Percentiles rank a stretch among this genome's conserved stretches.
These are phyloP conservation scores for Plantago ovata DNA, from an alignment of 257 asterid species.

Conservation along the genomic window DNA sequence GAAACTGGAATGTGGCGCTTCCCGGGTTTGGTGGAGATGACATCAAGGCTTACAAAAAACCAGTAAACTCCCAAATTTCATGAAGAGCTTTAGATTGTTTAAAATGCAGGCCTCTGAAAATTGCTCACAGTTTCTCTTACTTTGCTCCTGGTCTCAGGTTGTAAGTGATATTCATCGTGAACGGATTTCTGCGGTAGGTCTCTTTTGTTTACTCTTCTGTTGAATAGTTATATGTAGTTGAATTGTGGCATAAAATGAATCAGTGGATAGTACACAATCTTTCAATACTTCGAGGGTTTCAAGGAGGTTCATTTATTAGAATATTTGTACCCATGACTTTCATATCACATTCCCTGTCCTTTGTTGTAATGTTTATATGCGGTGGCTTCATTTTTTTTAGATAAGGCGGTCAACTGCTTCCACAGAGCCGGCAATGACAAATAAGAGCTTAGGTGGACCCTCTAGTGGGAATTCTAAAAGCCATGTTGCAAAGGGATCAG, in stretches of 20 bases:
- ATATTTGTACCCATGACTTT: neutral
- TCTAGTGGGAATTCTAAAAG: conserved; percentile 62
- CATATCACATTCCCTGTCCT: neutral
- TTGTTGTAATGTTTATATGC: neutral
- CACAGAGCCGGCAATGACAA: conserved; percentile 29
- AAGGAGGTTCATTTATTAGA: neutral
- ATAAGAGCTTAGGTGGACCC: conserved; percentile 51
- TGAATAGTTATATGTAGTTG: neutral
- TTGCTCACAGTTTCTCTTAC: conserved; percentile 17
- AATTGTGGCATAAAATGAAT: neutral
- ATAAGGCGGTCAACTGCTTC: conserved; percentile 55
- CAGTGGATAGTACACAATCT: neutral
- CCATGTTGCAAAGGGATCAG: conserved; percentile 60
- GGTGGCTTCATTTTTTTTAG: conserved; percentile 30
- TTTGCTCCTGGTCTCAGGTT: conserved; percentile 39
- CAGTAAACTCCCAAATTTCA: conserved; percentile 34
- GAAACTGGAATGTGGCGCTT: conserved; percentile 82
- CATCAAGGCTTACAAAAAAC: conserved; percentile 71
- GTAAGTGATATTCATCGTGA: conserved; percentile 76
- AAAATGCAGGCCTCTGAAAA: neutral
- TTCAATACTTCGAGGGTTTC: neutral
- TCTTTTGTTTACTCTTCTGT: conserved; percentile 12
- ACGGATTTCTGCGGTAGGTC: conserved; percentile 73
- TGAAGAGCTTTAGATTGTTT: neutral
- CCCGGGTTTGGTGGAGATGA: conserved; percentile 97